A percentile compares a stretch with the other conserved stretches of the same genome.
phyloP scores from a whole-genome alignment of 345 rosid genomes.

The Boechera stricta region DNA sequence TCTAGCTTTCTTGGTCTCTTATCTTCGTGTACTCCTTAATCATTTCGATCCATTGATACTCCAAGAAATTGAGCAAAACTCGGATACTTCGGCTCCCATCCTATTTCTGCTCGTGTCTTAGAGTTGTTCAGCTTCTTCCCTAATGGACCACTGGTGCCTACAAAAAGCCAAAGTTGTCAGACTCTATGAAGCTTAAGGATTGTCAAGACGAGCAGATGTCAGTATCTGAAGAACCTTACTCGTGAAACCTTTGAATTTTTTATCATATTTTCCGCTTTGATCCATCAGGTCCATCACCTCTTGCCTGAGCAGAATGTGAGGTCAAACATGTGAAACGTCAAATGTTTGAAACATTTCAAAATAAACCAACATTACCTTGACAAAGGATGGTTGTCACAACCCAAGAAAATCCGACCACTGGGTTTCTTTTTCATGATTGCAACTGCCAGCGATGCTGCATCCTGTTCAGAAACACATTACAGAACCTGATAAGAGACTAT shows the following conservation, averaged over 20 bases:
- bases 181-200: slow-evolving; percentile 1
- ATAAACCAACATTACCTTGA: slow-evolving; percentile 63
- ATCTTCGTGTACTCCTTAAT: neutral
- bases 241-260: slow-evolving; percentile 77
- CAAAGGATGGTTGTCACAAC: slow-evolving; percentile 95
- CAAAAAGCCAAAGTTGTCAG: slow-evolving; percentile 38
- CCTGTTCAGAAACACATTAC: slow-evolving; percentile 53
- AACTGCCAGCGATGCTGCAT: slow-evolving; percentile 88
- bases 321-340: slow-evolving; percentile 7
- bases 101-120: slow-evolving; percentile 69
- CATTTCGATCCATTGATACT: slow-evolving; percentile 34
- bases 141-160: slow-evolving; percentile 83
- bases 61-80: slow-evolving; percentile 87
- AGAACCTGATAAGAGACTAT: slow-evolving; percentile 30
- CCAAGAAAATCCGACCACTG: slow-evolving; percentile 73
- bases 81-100: slow-evolving; percentile 88
- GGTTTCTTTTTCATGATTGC: slow-evolving; percentile 80
- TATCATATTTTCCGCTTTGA: slow-evolving; percentile 73
- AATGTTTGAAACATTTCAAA: slow-evolving; percentile 9
- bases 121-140: slow-evolving; percentile 91
- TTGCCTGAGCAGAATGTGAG: slow-evolving; percentile 59
- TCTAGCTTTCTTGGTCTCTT: slow-evolving; percentile 1
- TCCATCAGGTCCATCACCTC: slow-evolving; percentile 86
- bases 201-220: neutral
- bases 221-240: slow-evolving; percentile 51